Evolutionary conservation across 257 asterid genomes (phyloP).

Genomic region (Fraxinus americana): DNA sequence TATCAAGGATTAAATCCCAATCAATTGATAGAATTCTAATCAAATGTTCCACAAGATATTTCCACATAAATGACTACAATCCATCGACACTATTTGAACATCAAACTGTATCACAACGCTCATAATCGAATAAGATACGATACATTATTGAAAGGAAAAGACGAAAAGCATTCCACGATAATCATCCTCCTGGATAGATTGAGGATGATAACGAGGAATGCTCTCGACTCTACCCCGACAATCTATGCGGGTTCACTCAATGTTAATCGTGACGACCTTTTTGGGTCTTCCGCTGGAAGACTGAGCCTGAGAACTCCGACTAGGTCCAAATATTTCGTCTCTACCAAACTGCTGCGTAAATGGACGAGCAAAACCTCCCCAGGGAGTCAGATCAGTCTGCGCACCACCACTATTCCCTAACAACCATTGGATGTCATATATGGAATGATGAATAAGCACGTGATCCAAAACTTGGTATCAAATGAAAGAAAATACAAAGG

Average conservation of each 20-base stretch:
- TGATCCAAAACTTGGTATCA: neutral
- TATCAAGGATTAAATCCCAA: too few species aligned
- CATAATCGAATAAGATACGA: neutral
- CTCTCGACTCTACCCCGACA: neutral
- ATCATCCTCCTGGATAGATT: neutral
- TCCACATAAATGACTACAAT: neutral
- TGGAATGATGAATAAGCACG: neutral
- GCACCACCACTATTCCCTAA: slow-evolving; percentile 37
- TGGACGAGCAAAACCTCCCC: slow-evolving; percentile 42
- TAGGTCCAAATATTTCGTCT: slow-evolving; percentile 10
- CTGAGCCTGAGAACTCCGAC: slow-evolving; percentile 15
- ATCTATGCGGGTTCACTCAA: slow-evolving; percentile 39
- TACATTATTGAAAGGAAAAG: neutral
- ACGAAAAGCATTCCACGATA: neutral
- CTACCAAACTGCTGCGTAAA: slow-evolving; percentile 28
- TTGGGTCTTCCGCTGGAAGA: slow-evolving; percentile 44
- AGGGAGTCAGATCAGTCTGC: slow-evolving; percentile 23
- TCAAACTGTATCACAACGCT: neutral
- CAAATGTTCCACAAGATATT: neutral
- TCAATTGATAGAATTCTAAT: too few species aligned
- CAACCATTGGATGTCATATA: neutral
- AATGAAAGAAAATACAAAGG: neutral
- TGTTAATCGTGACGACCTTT: slow-evolving; percentile 60
- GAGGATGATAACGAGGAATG: neutral
- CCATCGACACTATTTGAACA: neutral